Evolutionary conservation across 768 basidiomycete genomes (phyloP), one percentile per base, ranked within the genome.

Genomic region (Cantharellus cinnabarinus): DNA sequence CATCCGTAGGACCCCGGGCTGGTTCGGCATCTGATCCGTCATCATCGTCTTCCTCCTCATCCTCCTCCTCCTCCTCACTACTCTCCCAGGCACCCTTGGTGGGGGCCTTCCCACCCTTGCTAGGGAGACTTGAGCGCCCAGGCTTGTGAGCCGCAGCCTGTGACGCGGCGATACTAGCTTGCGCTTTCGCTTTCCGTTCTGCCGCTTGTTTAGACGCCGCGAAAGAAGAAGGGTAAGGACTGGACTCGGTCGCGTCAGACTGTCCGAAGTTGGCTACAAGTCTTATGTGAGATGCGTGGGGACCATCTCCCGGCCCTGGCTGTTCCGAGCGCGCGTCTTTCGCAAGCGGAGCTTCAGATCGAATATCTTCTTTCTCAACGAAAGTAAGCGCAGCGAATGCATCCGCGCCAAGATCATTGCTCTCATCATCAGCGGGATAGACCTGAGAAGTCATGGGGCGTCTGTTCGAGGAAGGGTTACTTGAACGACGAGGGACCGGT

Each of bases 191-290:
- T 65, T 85, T 84, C 58, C 94, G 77, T 66, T 97, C 83, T 29
- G 80, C 79, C 42, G 89, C 89, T 63, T 83, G 80, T 65, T 79
- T 85, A 15, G 85, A 87, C 2, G 83, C 83, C 0, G 89, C 86
- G 67, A 97, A 97, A 2, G 93, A 90, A 0, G 90, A 93, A 58
- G 80, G 81, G 71, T 77, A 85, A 58, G 79, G 77, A 1, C 70
- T 58, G 4, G 61, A 59, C 58, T 42, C 15, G 63, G 57, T 53
- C 58, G 57, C 66, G 73, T 70, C 50, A 71, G 61, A 29, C 73
- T 74, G 60, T 75, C 71, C 15, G n/a, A 71, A 67, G n/a, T 61
- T 29, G 29, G 62, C 65, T 15, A 60, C 63, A 5, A 68, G 61
- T 5, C 68, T 68, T 54, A 67, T 66, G 62, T 42, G 66, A 62